Conservation (phyloP, 2,329 filamentous ascomycete genomes). For the Arachnomyces sp. region DNA sequence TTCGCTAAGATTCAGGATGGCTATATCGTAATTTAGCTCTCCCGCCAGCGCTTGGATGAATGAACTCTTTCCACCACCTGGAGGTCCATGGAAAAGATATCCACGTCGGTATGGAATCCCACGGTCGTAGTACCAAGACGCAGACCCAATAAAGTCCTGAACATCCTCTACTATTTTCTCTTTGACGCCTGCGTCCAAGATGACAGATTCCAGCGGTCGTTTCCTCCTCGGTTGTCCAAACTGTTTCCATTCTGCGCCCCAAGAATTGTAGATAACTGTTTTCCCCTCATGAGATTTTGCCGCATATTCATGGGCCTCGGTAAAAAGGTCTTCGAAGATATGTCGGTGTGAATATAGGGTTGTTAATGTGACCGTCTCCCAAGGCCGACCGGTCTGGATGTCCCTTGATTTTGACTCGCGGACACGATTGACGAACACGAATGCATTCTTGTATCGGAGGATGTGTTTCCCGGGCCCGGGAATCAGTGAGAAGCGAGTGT, state of each 20-base stretch:
- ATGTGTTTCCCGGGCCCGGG: slow-evolving; percentile 87
- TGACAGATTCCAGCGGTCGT: slow-evolving; percentile 77
- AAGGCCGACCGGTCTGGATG: slow-evolving; percentile 75
- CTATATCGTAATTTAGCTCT: slow-evolving; percentile 86
- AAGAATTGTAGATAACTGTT: slow-evolving; percentile 81
- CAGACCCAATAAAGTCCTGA: slow-evolving; percentile 68
- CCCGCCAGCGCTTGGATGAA: slow-evolving; percentile 94
- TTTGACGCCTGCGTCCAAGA: slow-evolving; percentile 76
- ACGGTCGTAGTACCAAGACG: slow-evolving; percentile 87
- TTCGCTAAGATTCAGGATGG: slow-evolving; percentile 85
- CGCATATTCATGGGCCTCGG: slow-evolving; percentile 75
- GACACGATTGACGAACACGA: slow-evolving; percentile 78
- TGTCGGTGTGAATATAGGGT: slow-evolving; percentile 83
- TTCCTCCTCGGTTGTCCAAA: slow-evolving; percentile 82
- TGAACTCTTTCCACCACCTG: slow-evolving; percentile 86
- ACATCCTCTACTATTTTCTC: slow-evolving; percentile 75
- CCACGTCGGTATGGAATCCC: slow-evolving; percentile 88
- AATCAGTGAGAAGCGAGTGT: slow-evolving; percentile 78
- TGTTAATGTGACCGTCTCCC: slow-evolving; percentile 88
- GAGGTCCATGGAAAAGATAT: slow-evolving; percentile 81
- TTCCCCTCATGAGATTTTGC: slow-evolving; percentile 79
- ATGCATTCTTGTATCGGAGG: slow-evolving; percentile 76
- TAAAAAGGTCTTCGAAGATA: slow-evolving; percentile 84
- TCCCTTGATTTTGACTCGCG: slow-evolving; percentile 76
- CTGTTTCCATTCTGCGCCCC: slow-evolving; percentile 74